phyloP scores from a whole-genome alignment of 768 basidiomycete species.

The Panaeolus papilionaceus region DNA sequence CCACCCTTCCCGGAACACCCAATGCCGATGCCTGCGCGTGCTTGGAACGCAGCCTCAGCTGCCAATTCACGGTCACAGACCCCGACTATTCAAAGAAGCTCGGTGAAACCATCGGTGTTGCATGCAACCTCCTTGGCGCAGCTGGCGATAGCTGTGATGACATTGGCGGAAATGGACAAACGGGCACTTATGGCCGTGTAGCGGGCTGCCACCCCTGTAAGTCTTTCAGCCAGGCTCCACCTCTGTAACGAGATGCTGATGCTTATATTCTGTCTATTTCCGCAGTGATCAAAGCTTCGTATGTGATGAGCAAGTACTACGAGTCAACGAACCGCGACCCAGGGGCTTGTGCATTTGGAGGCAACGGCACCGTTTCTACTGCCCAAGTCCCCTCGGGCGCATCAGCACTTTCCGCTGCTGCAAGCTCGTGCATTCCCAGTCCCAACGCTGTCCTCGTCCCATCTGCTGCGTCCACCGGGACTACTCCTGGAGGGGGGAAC shows the following conservation, averaged over 20 bases:
- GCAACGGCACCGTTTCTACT: constrained; percentile 84
- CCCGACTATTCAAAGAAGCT: constrained; percentile 65
- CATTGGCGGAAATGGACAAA: constrained; percentile 74
- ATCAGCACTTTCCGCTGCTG: constrained; percentile 58
- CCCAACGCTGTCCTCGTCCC: constrained; percentile 70
- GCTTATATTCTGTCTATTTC: constrained; percentile 3
- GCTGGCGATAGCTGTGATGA: constrained; percentile 65
- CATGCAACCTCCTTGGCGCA: constrained; percentile 77
- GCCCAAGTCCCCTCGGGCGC: constrained; percentile 51
- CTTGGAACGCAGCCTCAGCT: constrained; percentile 68
- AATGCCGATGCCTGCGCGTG: constrained; percentile 82
- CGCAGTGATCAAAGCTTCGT: constrained; percentile 83
- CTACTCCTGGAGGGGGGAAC: constrained; percentile 15
- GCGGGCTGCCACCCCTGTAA: constrained; percentile 81
- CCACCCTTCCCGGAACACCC: constrained; percentile 81
- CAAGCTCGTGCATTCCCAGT: constrained; percentile 69
- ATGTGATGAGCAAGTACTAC: constrained; percentile 81
- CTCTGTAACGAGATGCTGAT: not conserved
- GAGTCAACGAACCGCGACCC: constrained; percentile 61
- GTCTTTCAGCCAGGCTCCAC: constrained; percentile 28
- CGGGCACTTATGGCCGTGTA: constrained; percentile 77
- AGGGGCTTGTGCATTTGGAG: constrained; percentile 76
- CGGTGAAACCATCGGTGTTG: constrained; percentile 66
- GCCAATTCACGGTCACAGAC: constrained; percentile 70
- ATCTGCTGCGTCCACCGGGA: constrained; percentile 40